Base-by-base conservation (phyloP, 2,329 filamentous ascomycete species). In the Orbilia quercus region DNA sequence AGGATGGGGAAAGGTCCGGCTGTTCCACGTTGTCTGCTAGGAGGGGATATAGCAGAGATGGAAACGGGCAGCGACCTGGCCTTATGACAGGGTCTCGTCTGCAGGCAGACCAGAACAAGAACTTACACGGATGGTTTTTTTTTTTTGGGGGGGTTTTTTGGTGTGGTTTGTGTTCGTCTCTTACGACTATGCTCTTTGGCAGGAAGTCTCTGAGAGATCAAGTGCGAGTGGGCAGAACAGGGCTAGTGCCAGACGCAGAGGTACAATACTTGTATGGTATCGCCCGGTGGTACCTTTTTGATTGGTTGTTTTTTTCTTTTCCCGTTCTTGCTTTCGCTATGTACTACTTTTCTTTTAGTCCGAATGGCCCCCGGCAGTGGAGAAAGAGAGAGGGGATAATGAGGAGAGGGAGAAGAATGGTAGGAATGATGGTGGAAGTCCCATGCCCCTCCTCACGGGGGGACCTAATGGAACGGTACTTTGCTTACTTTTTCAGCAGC, bases 1-100 rank as follows among this genome's bases (percentile, higher is more conserved):
- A 73, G 60, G 69, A 60, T 45, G 48, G 64, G 55, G 58, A 57
- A 72, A 55, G 18, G 45, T 59, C 67, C 59, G 45, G 45, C 53
- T 60, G 59, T 53, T 48, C 69, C 60, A 73, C 69, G 69, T 25
- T 73, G 60, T 55, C 60, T 66, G 60, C 65, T 71, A 36, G 48
- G 55, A 62, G 48, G n/a, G 48, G 47, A 66, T 66, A 73, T 57
- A 65, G 69, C 60, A 73, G 60, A 54, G 42, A 59, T 64, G 54
- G 54, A 65, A 53, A 48, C 59, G 51, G 66, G 66, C 65, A 72
- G 53, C 40, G 57, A 64, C 45, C 67, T 73, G 60, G 60, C 69
- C 55, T 45, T 73, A 60, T 65, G 59, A 66, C 69, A 73, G 69
- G 69, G 69, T 66, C 69, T 62, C 47, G 42, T 57, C 53, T 72